Percentiles rank a stretch among this genome's conserved stretches.
phyloP scores from a whole-genome alignment of 2,329 filamentous ascomycete species.

The Sclerotinia glacialis region DNA sequence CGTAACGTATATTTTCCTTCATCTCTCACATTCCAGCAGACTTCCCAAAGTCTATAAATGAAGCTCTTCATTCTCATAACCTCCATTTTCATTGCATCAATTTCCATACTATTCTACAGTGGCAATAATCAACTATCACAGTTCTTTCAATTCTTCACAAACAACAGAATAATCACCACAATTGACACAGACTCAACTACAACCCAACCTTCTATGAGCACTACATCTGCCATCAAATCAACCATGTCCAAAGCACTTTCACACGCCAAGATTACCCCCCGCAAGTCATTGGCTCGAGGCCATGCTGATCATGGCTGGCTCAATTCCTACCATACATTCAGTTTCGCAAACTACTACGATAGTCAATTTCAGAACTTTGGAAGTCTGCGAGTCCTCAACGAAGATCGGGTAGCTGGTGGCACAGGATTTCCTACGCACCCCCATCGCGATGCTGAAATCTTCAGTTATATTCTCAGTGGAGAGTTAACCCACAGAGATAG shows the following conservation, averaged over 20 bases:
- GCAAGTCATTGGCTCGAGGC: slow-evolving; percentile 68
- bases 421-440: slow-evolving; percentile 82
- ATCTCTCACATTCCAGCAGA: slow-evolving; percentile 27
- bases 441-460: slow-evolving; percentile 86
- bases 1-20: slow-evolving; percentile 26
- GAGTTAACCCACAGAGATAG: slow-evolving; percentile 85
- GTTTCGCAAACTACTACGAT: slow-evolving; percentile 27
- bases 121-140: slow-evolving; percentile 34
- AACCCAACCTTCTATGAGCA: slow-evolving; percentile 31
- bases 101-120: slow-evolving; percentile 34
- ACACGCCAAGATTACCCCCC: slow-evolving; percentile 70
- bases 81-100: slow-evolving; percentile 38
- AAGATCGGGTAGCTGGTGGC: slow-evolving; percentile 74
- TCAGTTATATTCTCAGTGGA: slow-evolving; percentile 80
- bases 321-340: slow-evolving; percentile 57
- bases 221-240: slow-evolving; percentile 39
- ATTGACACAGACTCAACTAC: slow-evolving; percentile 17
- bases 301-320: slow-evolving; percentile 85
- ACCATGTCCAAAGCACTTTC: slow-evolving; percentile 62
- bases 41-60: slow-evolving; percentile 36
- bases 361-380: slow-evolving; percentile 60
- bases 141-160: slow-evolving; percentile 29
- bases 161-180: slow-evolving; percentile 4
- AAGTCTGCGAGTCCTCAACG: slow-evolving; percentile 79
- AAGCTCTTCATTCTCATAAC: slow-evolving; percentile 37